Conservation (phyloP, 2,329 filamentous ascomycete genomes). For the Graphilbum ipis-grandicollis region DNA sequence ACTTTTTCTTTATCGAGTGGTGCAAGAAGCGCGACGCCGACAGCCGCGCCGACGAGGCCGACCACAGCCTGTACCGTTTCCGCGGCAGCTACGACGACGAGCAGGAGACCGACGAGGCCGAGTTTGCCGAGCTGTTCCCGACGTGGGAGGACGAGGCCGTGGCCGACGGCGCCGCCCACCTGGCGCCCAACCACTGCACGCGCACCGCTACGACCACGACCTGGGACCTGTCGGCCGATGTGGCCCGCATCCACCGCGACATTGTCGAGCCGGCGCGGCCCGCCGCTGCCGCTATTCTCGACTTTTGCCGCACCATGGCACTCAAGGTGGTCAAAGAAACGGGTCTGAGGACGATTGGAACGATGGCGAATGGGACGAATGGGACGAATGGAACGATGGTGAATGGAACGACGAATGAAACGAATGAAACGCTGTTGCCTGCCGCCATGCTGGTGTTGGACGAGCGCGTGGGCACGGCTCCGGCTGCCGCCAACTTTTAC, state of each 20-base stretch:
- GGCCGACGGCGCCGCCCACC: conserved; percentile 4
- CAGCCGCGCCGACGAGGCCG: conserved; percentile 54
- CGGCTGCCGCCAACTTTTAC: conserved; percentile 65
- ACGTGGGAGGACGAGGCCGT: conserved; percentile 41
- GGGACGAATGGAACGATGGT: too few species aligned
- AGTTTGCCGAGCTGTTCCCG: conserved; percentile 71
- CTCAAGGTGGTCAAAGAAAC: conserved; percentile 18
- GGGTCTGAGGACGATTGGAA: too few species aligned
- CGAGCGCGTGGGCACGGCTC: conserved; percentile 28
- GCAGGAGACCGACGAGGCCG: conserved; percentile 55
- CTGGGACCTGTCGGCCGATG: conserved; percentile 35
- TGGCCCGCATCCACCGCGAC: conserved; percentile 42
- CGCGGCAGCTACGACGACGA: conserved; percentile 60
- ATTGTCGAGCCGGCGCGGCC: conserved; percentile 29
- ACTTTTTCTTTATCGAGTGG: conserved; percentile 66
- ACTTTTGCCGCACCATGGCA: conserved; percentile 25
- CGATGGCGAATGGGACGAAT: too few species aligned
- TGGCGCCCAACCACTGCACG: too few species aligned
- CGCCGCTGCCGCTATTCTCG: conserved; percentile 23
- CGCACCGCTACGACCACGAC: background rate
- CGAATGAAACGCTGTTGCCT: conserved; percentile 43
- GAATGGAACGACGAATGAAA: too few species aligned
- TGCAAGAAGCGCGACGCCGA: conserved; percentile 59
- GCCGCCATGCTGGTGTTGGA: conserved; percentile 48
- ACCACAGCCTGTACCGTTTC: conserved; percentile 68